A percentile compares a stretch with the other conserved stretches of the same genome.
phyloP scores from a whole-genome alignment of 2,329 filamentous ascomycete species.

The Bisporella sp. region DNA sequence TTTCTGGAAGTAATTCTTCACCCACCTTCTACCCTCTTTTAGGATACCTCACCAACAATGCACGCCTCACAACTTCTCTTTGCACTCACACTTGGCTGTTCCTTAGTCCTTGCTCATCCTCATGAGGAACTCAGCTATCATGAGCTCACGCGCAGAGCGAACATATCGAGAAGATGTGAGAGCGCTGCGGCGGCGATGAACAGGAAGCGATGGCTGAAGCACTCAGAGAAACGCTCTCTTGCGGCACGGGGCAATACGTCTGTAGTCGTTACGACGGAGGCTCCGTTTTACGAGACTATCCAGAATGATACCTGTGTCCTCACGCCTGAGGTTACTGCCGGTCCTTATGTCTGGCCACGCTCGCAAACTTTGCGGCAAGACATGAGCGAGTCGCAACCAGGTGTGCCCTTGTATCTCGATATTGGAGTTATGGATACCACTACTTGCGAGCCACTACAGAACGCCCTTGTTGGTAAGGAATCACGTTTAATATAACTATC shows the following conservation, averaged over 20 bases:
- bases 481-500: too few species aligned
- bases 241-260: slow-evolving; percentile 6
- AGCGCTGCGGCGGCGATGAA: slow-evolving; percentile 7
- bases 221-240: slow-evolving; percentile 7
- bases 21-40: too few species aligned
- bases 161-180: too few species aligned
- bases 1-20: too few species aligned
- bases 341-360: slow-evolving; percentile 36
- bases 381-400: slow-evolving; percentile 29
- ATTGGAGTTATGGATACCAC: slow-evolving; percentile 33
- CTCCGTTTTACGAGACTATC: slow-evolving; percentile 35
- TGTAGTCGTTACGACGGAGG: slow-evolving; percentile 33
- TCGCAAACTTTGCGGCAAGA: slow-evolving; percentile 26
- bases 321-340: slow-evolving; percentile 43
- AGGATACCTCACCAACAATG: too few species aligned
- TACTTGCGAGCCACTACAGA: slow-evolving; percentile 29
- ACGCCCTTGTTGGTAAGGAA: too few species aligned
- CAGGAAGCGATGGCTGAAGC: slow-evolving; percentile 6
- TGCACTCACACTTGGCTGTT: too few species aligned
- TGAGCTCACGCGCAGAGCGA: too few species aligned
- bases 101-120: too few species aligned
- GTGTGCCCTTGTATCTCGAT: slow-evolving; percentile 28
- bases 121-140: too few species aligned
- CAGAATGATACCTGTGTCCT: slow-evolving; percentile 36
- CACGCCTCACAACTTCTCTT: too few species aligned